Evolutionary conservation across 768 basidiomycete species (phyloP).

Genomic region (Macrolepiota dolichaula): DNA sequence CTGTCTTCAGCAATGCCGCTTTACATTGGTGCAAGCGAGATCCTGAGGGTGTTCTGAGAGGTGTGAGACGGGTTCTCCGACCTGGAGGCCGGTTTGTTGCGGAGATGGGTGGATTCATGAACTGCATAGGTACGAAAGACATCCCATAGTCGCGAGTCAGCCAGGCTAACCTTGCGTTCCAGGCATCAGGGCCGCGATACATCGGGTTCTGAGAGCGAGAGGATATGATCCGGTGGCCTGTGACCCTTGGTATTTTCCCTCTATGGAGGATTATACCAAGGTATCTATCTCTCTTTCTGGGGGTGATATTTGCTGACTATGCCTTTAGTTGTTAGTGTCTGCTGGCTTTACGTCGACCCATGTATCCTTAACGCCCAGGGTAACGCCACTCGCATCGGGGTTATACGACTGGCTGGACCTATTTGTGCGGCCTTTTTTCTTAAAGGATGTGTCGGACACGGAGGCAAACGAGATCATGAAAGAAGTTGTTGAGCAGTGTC

Average conservation of each 20-base stretch:
- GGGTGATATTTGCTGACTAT: neutral
- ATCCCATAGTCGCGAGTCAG: neutral
- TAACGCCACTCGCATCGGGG: slow-evolving; percentile 49
- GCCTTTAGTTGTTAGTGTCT: slow-evolving; percentile 46
- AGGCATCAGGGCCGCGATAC: slow-evolving; percentile 62
- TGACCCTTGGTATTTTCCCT: slow-evolving; percentile 89
- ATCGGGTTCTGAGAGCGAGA: slow-evolving; percentile 45
- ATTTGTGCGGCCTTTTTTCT: slow-evolving; percentile 61
- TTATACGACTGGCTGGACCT: slow-evolving; percentile 65
- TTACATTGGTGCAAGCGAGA: slow-evolving; percentile 85
- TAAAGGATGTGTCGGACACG: slow-evolving; percentile 46
- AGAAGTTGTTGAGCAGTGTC: slow-evolving; percentile 56
- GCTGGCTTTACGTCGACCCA: slow-evolving; percentile 55
- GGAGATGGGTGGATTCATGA: slow-evolving; percentile 79
- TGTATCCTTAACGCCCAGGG: slow-evolving; percentile 52
- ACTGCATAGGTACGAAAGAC: slow-evolving; percentile 53
- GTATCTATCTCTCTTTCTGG: slow-evolving; percentile 28
- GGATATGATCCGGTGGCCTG: slow-evolving; percentile 55
- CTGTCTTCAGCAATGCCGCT: slow-evolving; percentile 76
- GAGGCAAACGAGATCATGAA: slow-evolving; percentile 59
- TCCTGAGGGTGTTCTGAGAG: slow-evolving; percentile 61
- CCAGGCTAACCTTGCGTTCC: slow-evolving; percentile 8
- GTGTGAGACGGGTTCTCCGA: slow-evolving; percentile 59
- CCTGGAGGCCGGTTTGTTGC: slow-evolving; percentile 68
- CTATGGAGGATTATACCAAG: slow-evolving; percentile 58